Base-by-base conservation (phyloP, 192 early-diverging fungal genomes). In the Backusella parvicylindrica region DNA sequence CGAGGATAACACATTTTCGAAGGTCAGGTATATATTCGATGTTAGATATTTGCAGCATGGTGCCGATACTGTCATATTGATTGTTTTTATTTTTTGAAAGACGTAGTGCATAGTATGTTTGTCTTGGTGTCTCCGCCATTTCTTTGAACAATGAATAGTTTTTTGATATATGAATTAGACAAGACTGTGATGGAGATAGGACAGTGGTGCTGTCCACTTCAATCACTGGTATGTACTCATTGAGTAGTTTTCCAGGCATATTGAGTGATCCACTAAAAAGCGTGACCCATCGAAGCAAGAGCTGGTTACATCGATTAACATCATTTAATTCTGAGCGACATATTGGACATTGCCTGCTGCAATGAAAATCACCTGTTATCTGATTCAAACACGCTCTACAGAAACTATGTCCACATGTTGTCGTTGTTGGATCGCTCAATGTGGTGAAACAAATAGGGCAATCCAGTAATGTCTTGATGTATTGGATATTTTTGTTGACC, bases 371-470 rank as follows among this genome's bases (percentile, higher is more conserved):
- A 70, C 87, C 86, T 2, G 89, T 40, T 2, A 88, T 80, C 7
- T 78, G 77, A 32, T 89, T 78, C 7, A 93, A 38, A 75, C 92
- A 93, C 5, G 60, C 38, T 38, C 82, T 82, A 77, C 92, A 93
- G 41, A 85, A 85, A 8, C 86, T 91, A 75, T 93, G 92, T 0
- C 92, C 92, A 66, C 92, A 93, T 2, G 80, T 80, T 18, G 86
- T 83, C 0, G 90, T 91, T 16, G 89, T 76, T 5, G 92, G 91
- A 21, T 88, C 83, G 32, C 64, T 37, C 65, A 91, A 78, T 23
- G 83, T 65, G 7, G 70, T 53, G 31, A 75, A 84, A 77, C 92
- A 93, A 23, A 93, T 77, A 16, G 82, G 78, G 73, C 92, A 93
- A 73, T 92, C 72, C 16, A 66, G 13, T 18, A 66, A 31, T n/a